These are phyloP conservation scores for Oryza meyeriana DNA, from an alignment of 176 grass and related monocot genomes.

Conservation along the genomic window DNA sequence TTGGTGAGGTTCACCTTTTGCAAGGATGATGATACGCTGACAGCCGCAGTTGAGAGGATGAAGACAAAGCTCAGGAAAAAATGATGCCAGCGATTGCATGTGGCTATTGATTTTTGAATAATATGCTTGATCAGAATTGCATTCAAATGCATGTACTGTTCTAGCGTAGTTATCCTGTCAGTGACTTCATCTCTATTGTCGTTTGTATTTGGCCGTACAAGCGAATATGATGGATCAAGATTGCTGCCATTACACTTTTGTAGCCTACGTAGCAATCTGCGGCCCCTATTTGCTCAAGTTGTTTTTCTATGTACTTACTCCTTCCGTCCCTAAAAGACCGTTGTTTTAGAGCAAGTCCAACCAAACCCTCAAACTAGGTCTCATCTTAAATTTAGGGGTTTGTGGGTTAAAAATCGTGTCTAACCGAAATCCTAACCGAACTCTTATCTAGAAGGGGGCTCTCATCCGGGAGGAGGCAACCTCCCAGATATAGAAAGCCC, in stretches of 20 bases:
- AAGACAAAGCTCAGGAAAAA: conserved; percentile 73
- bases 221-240: conserved; percentile 18
- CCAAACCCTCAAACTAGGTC: too few relatives aligned
- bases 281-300: not conserved
- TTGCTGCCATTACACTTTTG: conserved; percentile 1
- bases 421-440: too few relatives aligned
- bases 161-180: conserved; percentile 20
- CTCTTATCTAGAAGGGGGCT: too few relatives aligned
- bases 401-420: too few relatives aligned
- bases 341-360: too few relatives aligned
- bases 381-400: too few relatives aligned
- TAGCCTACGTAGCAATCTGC: conserved; percentile 11
- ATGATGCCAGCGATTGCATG: conserved; percentile 21
- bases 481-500: too few relatives aligned
- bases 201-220: conserved; percentile 6
- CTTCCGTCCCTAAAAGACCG: too few relatives aligned
- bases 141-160: conserved; percentile 26
- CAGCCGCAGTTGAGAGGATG: conserved; percentile 78
- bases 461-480: too few relatives aligned
- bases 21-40: conserved; percentile 85
- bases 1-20: conserved; percentile 98
- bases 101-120: conserved; percentile 37
- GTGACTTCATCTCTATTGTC: conserved; percentile 25
- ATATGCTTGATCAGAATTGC: conserved; percentile 27
- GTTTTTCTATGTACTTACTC: not conserved